Conservation (phyloP, 2,329 filamentous ascomycete species). For the Cadophora sp. region DNA sequence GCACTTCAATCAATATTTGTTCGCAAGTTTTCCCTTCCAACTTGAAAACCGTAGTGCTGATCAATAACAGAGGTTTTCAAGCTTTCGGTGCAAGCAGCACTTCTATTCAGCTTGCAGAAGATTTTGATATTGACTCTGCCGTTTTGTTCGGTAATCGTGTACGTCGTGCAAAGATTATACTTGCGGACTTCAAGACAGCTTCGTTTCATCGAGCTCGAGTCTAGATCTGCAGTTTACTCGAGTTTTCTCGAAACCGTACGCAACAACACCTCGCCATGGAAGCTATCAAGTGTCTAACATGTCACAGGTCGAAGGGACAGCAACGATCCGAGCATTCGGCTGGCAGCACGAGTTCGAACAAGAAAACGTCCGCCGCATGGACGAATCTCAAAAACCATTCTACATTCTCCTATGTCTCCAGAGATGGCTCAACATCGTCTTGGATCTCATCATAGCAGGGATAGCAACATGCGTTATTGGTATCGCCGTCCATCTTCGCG, state of each 20-base stretch:
- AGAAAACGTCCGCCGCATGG: conserved; percentile 55
- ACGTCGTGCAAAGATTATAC: conserved; percentile 49
- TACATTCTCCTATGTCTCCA: conserved; percentile 63
- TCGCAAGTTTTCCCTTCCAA: neutral
- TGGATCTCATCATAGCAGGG: conserved; percentile 41
- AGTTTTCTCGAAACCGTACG: conserved; percentile 33
- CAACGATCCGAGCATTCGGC: conserved; percentile 54
- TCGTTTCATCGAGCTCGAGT: conserved; percentile 53
- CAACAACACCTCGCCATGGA: conserved; percentile 43
- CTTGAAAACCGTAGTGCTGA: neutral
- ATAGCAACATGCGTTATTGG: conserved; percentile 43
- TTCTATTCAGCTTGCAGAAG: conserved; percentile 19
- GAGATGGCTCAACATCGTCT: conserved; percentile 59
- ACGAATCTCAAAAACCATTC: conserved; percentile 61
- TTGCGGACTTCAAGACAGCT: conserved; percentile 55
- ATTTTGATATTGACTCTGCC: neutral
- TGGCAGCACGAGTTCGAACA: conserved; percentile 49
- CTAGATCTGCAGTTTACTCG: neutral
- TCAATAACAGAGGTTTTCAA: neutral
- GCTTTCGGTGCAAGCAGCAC: neutral
- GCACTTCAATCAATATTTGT: conserved; percentile 1
- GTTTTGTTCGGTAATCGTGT: conserved; percentile 18
- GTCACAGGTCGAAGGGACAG: conserved; percentile 47
- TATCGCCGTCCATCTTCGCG: neutral
- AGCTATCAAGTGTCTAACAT: conserved; percentile 49